Percentiles rank a stretch among this genome's conserved stretches.
These are phyloP conservation scores for Fusarium falciforme DNA, from an alignment of 2,329 filamentous ascomycete genomes.

Conservation along the genomic window DNA sequence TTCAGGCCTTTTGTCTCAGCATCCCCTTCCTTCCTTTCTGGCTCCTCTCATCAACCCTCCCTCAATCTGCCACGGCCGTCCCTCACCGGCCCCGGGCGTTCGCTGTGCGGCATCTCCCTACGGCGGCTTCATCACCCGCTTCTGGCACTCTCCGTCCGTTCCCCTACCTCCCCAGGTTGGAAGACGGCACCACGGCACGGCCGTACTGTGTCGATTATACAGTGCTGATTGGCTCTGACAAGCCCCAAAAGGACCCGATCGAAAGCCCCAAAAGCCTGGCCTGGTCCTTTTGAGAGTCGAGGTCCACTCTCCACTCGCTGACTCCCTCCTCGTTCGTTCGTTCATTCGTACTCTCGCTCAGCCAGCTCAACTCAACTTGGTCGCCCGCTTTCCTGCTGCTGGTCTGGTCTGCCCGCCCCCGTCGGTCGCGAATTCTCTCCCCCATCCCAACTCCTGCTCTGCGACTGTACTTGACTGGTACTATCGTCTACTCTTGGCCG, in stretches of 20 bases:
- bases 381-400: constrained; percentile 12
- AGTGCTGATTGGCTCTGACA: constrained; percentile 19
- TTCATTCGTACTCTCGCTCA: constrained; percentile 22
- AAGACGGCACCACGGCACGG: constrained; percentile 14
- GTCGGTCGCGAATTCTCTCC: constrained; percentile 32
- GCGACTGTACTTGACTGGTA: constrained; percentile 30
- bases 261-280: constrained; percentile 33
- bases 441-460: constrained; percentile 34
- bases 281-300: constrained; percentile 38
- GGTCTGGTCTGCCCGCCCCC: constrained; percentile 26
- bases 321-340: constrained; percentile 23
- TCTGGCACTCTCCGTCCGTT: constrained; percentile 15
- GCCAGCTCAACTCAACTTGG: constrained; percentile 15
- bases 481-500: constrained; percentile 15
- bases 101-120: constrained; percentile 14
- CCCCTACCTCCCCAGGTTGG: neutral
- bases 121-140: neutral
- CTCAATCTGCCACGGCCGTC: constrained; percentile 20
- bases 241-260: constrained; percentile 22
- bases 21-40: constrained; percentile 24
- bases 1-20: constrained; percentile 26
- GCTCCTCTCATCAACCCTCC: constrained; percentile 2
- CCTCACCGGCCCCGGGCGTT: constrained; percentile 6
- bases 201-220: constrained; percentile 33
- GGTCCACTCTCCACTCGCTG: constrained; percentile 33